Base-by-base conservation (phyloP, 2,329 filamentous ascomycete species). In the Trichocomaceae sp. region DNA sequence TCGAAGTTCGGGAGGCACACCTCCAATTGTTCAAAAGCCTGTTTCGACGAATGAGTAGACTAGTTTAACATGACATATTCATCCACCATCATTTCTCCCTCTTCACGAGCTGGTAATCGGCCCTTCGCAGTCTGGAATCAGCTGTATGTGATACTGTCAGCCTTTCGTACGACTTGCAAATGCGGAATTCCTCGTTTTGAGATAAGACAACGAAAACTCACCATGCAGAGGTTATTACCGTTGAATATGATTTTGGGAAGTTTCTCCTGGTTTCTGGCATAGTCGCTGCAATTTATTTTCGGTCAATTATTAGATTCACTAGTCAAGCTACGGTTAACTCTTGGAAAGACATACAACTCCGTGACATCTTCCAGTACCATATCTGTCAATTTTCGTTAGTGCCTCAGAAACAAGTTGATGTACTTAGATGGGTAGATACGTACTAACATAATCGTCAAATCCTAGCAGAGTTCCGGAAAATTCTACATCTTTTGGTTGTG, bases 211-310 rank as follows among this genome's bases (percentile, higher is more conserved):
- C 22, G 10, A 20, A n/a, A 29, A 51, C 79, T 54, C 81, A 96
- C 93, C 93, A 99, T 99, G 87, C 92, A 97, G 61, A 99, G 90
- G 67, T 97, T 97, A 76, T 99, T 99, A 55, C 93, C 93, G 67
- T 99, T 99, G 39, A 99, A 77, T 42, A 99, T 76, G 58, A 99
- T 96, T 79, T 97, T 97, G 50, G 90, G 82, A 41, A 99, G 82
- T 72, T 95, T 95, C 46, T 85, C 88, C 72, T 92, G 86, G 64
- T 87, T 84, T 58, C 92, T 92, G 5, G 85, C 85, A 75, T 95
- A 95, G 75, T 99, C 93, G 70, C 92, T 97, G 26, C 19, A 5
- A 9, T 3, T 35, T 2, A 3, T 35, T 13, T 35, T 50, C 22
- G 9, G 4, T 41, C 29, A 29, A 26, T 4, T 49, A 8, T 31